Evolutionary conservation across 2,329 filamentous ascomycete genomes (phyloP).

Genomic region (Xylaria sp.): DNA sequence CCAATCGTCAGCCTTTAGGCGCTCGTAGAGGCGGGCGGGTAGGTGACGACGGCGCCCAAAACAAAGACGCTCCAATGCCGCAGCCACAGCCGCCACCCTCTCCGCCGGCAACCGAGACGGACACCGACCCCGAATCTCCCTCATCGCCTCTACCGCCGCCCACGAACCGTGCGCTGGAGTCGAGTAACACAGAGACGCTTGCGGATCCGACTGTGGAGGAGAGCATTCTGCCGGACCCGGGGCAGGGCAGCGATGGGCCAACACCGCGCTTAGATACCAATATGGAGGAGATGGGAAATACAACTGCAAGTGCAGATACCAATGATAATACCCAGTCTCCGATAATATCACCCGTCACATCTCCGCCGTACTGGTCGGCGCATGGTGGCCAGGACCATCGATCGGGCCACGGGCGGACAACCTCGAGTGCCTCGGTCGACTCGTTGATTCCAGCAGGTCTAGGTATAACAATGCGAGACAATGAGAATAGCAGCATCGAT

Average conservation of each 20-base stretch:
- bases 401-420: slow-evolving; percentile 52
- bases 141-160: slow-evolving; percentile 23
- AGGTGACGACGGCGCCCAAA: slow-evolving; percentile 28
- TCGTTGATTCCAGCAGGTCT: slow-evolving; percentile 58
- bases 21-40: slow-evolving; percentile 14
- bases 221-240: background rate
- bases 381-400: slow-evolving; percentile 33
- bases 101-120: slow-evolving; percentile 47
- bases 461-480: slow-evolving; percentile 70
- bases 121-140: slow-evolving; percentile 35
- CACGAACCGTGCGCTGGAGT: background rate
- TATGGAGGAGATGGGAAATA: slow-evolving; percentile 5
- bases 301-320: slow-evolving; percentile 8
- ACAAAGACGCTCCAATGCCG: slow-evolving; percentile 41
- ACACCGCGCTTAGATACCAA: slow-evolving; percentile 19
- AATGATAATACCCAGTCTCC: slow-evolving; percentile 16
- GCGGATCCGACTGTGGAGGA: background rate
- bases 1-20: slow-evolving; percentile 26
- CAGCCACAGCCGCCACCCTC: slow-evolving; percentile 45
- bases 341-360: slow-evolving; percentile 38
- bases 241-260: slow-evolving; percentile 15
- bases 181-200: slow-evolving; percentile 17
- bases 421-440: slow-evolving; percentile 61
- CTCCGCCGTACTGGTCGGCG: slow-evolving; percentile 55
- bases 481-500: slow-evolving; percentile 64